Percentiles rank a stretch among this genome's conserved stretches.
phyloP scores from a whole-genome alignment of 441 rosid species.

The Brassica balearica region DNA sequence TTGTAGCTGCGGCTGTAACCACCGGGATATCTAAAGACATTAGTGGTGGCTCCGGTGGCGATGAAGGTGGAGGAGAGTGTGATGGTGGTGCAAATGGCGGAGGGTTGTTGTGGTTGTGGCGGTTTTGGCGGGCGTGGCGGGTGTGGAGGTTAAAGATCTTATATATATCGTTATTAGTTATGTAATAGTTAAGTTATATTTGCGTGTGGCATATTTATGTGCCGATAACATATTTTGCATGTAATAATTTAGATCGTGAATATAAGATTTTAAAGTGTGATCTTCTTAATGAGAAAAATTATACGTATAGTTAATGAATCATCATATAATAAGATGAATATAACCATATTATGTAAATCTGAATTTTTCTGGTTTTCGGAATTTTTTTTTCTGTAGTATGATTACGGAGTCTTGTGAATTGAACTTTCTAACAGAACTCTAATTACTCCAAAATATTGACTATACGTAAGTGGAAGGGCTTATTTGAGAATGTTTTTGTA shows the following conservation, averaged over 20 bases:
- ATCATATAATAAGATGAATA: too few relatives aligned
- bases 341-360: too few relatives aligned
- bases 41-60: background rate
- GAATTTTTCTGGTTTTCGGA: too few relatives aligned
- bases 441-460: too few relatives aligned
- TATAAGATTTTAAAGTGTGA: background rate
- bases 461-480: too few relatives aligned
- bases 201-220: background rate
- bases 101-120: conserved; percentile 20
- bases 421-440: too few relatives aligned
- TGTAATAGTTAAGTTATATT: background rate
- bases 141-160: conserved; percentile 10
- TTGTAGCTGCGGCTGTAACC: conserved; percentile 11
- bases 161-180: background rate
- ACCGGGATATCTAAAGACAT: background rate
- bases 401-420: too few relatives aligned
- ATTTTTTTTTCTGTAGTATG: too few relatives aligned
- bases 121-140: conserved; percentile 28
- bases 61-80: conserved; percentile 4
- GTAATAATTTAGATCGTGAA: background rate
- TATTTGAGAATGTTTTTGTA: too few relatives aligned
- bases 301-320: too few relatives aligned
- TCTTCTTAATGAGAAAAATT: too few relatives aligned
- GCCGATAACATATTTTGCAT: background rate
- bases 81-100: conserved; percentile 14